These are phyloP conservation scores for Chenopodium berlandieri DNA, from an alignment of 148 eudicot genomes.

Conservation along the genomic window DNA sequence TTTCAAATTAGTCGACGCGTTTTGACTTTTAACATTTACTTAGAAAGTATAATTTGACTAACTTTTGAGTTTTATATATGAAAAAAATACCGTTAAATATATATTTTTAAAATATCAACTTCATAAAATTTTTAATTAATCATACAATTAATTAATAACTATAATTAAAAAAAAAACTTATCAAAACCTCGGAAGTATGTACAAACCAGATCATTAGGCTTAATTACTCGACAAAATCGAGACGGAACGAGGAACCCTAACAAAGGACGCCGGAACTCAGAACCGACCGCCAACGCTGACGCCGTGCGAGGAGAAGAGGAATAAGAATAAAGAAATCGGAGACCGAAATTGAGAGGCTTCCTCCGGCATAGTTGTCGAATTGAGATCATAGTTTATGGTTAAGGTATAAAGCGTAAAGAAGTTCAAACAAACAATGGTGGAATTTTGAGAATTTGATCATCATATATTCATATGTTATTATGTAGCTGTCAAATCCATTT, in stretches of 20 bases:
- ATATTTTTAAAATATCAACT: too few species aligned
- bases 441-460: neutral
- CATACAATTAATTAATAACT: too few species aligned
- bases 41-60: too few species aligned
- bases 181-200: too few species aligned
- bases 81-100: too few species aligned
- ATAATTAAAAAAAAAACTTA: too few species aligned
- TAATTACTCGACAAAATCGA: neutral
- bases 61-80: too few species aligned
- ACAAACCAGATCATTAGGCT: conserved; percentile 33
- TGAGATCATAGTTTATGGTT: conserved; percentile 7
- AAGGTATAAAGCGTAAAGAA: neutral
- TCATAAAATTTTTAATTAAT: too few species aligned
- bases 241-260: conserved; percentile 30
- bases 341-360: conserved; percentile 17
- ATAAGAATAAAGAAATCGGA: conserved; percentile 30
- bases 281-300: conserved; percentile 17
- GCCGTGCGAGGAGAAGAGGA: conserved; percentile 16
- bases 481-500: neutral
- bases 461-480: too few species aligned
- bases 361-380: conserved; percentile 28
- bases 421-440: neutral
- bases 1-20: too few species aligned
- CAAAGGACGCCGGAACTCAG: conserved; percentile 17
- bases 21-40: neutral